phyloP scores from a whole-genome alignment of 495 filamentous ascomycete species.

The Podospora bellae-mahoneyi region DNA sequence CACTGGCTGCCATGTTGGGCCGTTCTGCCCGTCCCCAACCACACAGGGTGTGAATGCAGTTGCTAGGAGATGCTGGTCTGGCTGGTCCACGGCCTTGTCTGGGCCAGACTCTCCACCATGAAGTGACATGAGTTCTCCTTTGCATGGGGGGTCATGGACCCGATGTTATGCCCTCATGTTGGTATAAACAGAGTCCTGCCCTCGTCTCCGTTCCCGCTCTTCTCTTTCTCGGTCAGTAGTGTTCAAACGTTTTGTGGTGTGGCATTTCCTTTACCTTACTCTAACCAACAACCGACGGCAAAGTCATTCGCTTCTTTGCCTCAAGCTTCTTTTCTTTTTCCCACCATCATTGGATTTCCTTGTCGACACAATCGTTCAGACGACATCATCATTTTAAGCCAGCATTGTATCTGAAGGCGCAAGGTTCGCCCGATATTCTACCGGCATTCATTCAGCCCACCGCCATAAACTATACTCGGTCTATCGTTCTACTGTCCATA shows the following conservation, averaged over 20 bases:
- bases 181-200: conserved; percentile 2
- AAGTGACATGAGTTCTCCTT: neutral
- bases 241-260: conserved; percentile 28
- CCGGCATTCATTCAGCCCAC: conserved; percentile 4
- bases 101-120: conserved; percentile 1
- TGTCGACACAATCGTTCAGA: conserved; percentile 30
- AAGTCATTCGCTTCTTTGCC: conserved; percentile 59
- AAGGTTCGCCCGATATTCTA: conserved; percentile 19
- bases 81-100: conserved; percentile 2
- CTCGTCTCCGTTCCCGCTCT: conserved; percentile 16
- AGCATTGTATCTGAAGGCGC: conserved; percentile 16
- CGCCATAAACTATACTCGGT: neutral
- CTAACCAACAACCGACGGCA: conserved; percentile 38
- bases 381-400: conserved; percentile 2
- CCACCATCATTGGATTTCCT: conserved; percentile 11
- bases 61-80: conserved; percentile 2
- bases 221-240: conserved; percentile 32
- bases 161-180: conserved; percentile 6
- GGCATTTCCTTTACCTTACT: conserved; percentile 24
- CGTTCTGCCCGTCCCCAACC: neutral
- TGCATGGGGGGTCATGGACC: neutral
- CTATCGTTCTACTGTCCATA: conserved; percentile 24
- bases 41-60: neutral
- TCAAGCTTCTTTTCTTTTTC: conserved; percentile 33
- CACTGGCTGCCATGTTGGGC: neutral